phyloP scores from a whole-genome alignment of 257 asterid genomes.

The Anisodus tanguticus region DNA sequence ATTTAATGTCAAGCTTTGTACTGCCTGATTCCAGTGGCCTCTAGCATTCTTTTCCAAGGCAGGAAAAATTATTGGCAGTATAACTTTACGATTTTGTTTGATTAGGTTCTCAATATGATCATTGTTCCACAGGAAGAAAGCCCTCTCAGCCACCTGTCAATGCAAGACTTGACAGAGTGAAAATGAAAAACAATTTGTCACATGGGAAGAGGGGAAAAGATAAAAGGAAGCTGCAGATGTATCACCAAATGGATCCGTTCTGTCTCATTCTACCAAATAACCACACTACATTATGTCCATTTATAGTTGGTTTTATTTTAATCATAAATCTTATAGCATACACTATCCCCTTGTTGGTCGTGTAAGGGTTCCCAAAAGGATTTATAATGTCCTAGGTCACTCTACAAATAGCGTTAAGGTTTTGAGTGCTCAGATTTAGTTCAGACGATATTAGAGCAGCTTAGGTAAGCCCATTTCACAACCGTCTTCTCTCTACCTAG shows the following conservation, averaged over 20 bases:
- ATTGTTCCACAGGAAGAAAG: slow-evolving; percentile 89
- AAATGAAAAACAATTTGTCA: slow-evolving; percentile 27
- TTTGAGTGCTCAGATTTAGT: not conserved
- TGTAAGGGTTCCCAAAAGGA: not conserved
- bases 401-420: not conserved
- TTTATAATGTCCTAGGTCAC: not conserved
- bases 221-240: not conserved
- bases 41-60: slow-evolving; percentile 74
- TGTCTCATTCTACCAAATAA: slow-evolving; percentile 11
- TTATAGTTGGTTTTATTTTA: not conserved
- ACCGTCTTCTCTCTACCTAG: not conserved
- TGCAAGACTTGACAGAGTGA: slow-evolving; percentile 33
- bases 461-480: slow-evolving; percentile 6
- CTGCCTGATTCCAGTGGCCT: slow-evolving; percentile 93
- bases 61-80: slow-evolving; percentile 78
- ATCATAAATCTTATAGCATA: not conserved
- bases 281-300: not conserved
- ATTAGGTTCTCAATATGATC: slow-evolving; percentile 84
- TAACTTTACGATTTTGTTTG: slow-evolving; percentile 78
- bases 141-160: slow-evolving; percentile 88
- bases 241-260: slow-evolving; percentile 6
- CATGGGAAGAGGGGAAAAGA: not conserved
- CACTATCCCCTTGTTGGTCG: not conserved
- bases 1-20: slow-evolving; percentile 77
- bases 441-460: not conserved